Conservation (phyloP, 2,329 filamentous ascomycete genomes). For the Arthrobotrys musiformis region DNA sequence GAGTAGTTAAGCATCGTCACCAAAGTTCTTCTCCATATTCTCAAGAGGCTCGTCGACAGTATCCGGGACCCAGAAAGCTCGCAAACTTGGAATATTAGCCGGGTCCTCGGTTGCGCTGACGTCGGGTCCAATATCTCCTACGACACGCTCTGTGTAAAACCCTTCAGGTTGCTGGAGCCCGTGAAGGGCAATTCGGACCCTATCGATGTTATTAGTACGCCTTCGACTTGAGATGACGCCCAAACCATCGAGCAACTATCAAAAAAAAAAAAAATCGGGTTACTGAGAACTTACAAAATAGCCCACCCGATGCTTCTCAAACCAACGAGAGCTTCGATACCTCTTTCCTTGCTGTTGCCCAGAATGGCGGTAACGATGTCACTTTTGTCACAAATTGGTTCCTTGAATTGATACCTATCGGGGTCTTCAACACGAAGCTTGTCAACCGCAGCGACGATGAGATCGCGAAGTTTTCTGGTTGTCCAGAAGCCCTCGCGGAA, state of each 20-base stretch:
- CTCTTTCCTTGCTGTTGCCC: neutral
- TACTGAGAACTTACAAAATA: conserved; percentile 26
- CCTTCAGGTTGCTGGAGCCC: conserved; percentile 43
- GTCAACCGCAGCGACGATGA: conserved; percentile 30
- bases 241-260: neutral
- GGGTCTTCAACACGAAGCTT: conserved; percentile 34
- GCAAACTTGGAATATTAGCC: conserved; percentile 14
- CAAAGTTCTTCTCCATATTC: neutral
- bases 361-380: conserved; percentile 25
- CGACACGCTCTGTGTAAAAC: conserved; percentile 38
- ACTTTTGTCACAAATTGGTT: neutral
- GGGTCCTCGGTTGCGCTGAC: conserved; percentile 26
- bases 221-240: neutral
- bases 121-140: conserved; percentile 25
- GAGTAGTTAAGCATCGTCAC: neutral
- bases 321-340: conserved; percentile 14
- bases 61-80: conserved; percentile 22
- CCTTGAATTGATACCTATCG: conserved; percentile 3
- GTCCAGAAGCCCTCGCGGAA: conserved; percentile 31
- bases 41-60: conserved; percentile 16
- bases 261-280: neutral
- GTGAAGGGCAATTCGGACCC: conserved; percentile 30
- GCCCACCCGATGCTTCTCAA: conserved; percentile 35
- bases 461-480: conserved; percentile 10
- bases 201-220: conserved; percentile 7